These are phyloP conservation scores for Pilatotrama ljubarskyi DNA, from an alignment of 768 basidiomycete genomes.

Conservation along the genomic window DNA sequence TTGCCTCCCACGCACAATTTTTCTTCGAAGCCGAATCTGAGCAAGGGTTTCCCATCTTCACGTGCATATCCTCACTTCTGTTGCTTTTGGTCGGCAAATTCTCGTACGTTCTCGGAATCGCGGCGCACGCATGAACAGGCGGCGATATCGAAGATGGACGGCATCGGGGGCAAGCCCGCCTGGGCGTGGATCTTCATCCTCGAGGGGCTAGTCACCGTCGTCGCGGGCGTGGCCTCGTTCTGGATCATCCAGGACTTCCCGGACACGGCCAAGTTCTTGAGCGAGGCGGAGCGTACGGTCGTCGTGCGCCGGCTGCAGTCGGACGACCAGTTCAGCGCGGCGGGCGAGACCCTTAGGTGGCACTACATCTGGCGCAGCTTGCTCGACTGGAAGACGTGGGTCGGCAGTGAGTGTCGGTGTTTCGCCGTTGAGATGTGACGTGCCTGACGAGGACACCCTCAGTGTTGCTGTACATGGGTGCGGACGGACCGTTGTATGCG, in stretches of 20 bases:
- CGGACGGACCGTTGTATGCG: conserved; percentile 70
- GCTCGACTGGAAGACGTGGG: conserved; percentile 75
- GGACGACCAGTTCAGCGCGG: conserved; percentile 73
- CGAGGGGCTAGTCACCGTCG: conserved; percentile 65
- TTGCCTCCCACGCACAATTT: background rate
- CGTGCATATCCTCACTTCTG: background rate
- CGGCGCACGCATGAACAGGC: conserved; percentile 31
- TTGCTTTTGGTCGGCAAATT: background rate
- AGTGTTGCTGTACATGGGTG: conserved; percentile 60
- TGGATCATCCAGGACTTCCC: conserved; percentile 85
- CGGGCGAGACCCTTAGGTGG: conserved; percentile 59
- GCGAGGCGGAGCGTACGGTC: conserved; percentile 66
- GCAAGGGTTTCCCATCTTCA: background rate
- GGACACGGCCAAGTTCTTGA: conserved; percentile 75
- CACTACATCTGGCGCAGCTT: conserved; percentile 61
- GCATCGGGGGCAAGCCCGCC: conserved; percentile 63
- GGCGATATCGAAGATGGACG: conserved; percentile 72
- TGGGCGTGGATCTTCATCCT: conserved; percentile 79
- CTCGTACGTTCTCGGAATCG: background rate
- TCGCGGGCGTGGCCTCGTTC: conserved; percentile 67
- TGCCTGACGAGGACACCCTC: too few species aligned
- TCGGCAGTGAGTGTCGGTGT: conserved; percentile 36
- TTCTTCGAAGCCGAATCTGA: background rate
- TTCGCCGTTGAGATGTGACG: too few species aligned
- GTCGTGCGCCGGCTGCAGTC: conserved; percentile 64